These are phyloP conservation scores for Chloris gayana DNA, from an alignment of 176 grass and related monocot genomes.

Conservation along the genomic window DNA sequence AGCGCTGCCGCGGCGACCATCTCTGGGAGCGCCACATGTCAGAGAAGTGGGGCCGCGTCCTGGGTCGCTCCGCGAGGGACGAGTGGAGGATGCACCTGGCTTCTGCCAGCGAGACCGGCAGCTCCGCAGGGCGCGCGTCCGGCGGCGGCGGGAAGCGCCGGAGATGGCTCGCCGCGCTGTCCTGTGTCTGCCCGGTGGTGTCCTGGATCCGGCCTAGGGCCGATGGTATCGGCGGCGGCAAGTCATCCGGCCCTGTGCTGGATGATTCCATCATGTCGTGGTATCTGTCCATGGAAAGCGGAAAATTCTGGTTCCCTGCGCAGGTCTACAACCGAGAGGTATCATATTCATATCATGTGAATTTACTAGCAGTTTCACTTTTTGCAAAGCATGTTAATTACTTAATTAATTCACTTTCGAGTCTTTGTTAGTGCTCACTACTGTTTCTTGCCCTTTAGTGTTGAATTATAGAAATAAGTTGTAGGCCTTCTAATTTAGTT, in stretches of 20 bases:
- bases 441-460: conserved; percentile 18
- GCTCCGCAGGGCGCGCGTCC: conserved; percentile 4
- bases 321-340: conserved; percentile 99
- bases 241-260: conserved; percentile 35
- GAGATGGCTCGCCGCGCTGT: conserved; percentile 67
- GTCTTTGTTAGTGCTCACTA: conserved; percentile 10
- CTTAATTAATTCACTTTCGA: neutral
- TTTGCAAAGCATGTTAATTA: conserved; percentile 22
- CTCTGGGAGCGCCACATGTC: conserved; percentile 90
- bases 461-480: conserved; percentile 15
- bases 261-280: conserved; percentile 80
- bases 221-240: conserved; percentile 16
- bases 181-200: conserved; percentile 73
- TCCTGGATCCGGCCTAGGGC: conserved; percentile 72
- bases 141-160: conserved; percentile 38
- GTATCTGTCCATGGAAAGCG: conserved; percentile 80
- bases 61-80: conserved; percentile 57
- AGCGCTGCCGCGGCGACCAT: conserved; percentile 66
- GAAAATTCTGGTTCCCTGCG: conserved; percentile 90
- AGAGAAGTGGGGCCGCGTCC: conserved; percentile 77
- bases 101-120: conserved; percentile 35
- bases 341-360: conserved; percentile 30
- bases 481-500: conserved; percentile 25
- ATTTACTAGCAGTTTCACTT: conserved; percentile 19
- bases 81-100: conserved; percentile 65